A percentile compares a stretch with the other conserved stretches of the same genome.
Conservation (phyloP, 2,329 filamentous ascomycete genomes). For the Raffaelea ambrosiae region DNA sequence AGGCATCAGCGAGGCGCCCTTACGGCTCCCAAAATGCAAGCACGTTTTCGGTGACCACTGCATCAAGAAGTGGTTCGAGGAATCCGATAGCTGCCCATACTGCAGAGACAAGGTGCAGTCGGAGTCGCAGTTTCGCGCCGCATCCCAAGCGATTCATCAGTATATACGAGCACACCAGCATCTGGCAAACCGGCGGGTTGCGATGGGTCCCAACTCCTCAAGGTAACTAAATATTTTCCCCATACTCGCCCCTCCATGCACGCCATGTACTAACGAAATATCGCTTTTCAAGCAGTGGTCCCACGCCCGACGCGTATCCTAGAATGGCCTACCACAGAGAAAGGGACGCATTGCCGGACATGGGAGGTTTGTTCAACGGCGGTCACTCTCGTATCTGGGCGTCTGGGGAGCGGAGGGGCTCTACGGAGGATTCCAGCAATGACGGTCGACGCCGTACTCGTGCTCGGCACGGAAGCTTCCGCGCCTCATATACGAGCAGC, state of each 20-base stretch:
- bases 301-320: too few relatives aligned
- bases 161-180: neutral
- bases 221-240: too few relatives aligned
- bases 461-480: conserved; percentile 14
- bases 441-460: conserved; percentile 16
- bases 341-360: too few relatives aligned
- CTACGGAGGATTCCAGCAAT: conserved; percentile 16
- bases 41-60: conserved; percentile 57
- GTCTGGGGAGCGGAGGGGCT: conserved; percentile 16
- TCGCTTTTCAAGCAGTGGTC: too few relatives aligned
- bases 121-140: conserved; percentile 22
- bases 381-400: conserved; percentile 10
- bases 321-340: too few relatives aligned
- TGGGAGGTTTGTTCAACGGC: too few relatives aligned
- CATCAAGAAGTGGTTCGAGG: conserved; percentile 57
- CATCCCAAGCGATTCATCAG: neutral
- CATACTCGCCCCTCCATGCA: too few relatives aligned
- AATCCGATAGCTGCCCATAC: conserved; percentile 55
- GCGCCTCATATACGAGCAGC: too few relatives aligned
- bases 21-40: conserved; percentile 53
- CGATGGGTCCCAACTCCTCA: too few relatives aligned
- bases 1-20: conserved; percentile 45
- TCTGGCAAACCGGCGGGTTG: too few relatives aligned
- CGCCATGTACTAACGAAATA: too few relatives aligned
- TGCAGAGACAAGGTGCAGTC: conserved; percentile 54